phyloP scores from a whole-genome alignment of 2,329 filamentous ascomycete species.

The Sclerotinia trifoliorum region DNA sequence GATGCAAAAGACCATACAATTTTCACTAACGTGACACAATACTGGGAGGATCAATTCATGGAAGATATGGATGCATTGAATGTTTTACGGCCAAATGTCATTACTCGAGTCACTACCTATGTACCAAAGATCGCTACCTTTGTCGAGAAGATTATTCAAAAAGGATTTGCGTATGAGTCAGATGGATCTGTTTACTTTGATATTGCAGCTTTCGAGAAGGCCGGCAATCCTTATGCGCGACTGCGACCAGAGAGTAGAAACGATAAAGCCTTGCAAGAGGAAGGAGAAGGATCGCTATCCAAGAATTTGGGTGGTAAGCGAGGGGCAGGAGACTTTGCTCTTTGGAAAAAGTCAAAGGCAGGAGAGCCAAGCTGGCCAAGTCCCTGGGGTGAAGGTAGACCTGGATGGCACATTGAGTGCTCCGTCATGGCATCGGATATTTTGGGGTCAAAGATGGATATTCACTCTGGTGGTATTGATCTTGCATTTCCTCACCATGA shows the following conservation, averaged over 20 bases:
- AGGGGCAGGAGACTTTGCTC: constrained; percentile 77
- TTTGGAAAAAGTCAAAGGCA: constrained; percentile 91
- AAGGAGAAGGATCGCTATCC: constrained; percentile 82
- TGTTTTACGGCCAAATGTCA: constrained; percentile 74
- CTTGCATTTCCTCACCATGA: constrained; percentile 90
- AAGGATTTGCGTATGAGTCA: constrained; percentile 78
- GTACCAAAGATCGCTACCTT: constrained; percentile 83
- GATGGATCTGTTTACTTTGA: constrained; percentile 60
- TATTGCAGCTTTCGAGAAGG: constrained; percentile 53
- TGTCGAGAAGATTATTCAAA: constrained; percentile 70
- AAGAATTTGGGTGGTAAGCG: constrained; percentile 54
- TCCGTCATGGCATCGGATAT: constrained; percentile 90
- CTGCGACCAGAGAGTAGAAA: constrained; percentile 82
- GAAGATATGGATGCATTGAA: constrained; percentile 86
- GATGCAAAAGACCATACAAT: constrained; percentile 66
- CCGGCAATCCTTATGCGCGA: constrained; percentile 80
- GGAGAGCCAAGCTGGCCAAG: constrained; percentile 90
- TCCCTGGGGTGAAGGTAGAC: constrained; percentile 82
- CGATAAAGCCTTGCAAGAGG: constrained; percentile 78
- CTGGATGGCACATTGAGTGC: constrained; percentile 98
- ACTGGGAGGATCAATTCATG: constrained; percentile 84
- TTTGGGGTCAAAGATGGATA: constrained; percentile 82
- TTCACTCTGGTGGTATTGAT: constrained; percentile 82
- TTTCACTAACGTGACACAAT: constrained; percentile 81
- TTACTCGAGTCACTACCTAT: constrained; percentile 92